Conservation (phyloP, 2,329 filamentous ascomycete genomes). For the Aspergillus terreus region DNA sequence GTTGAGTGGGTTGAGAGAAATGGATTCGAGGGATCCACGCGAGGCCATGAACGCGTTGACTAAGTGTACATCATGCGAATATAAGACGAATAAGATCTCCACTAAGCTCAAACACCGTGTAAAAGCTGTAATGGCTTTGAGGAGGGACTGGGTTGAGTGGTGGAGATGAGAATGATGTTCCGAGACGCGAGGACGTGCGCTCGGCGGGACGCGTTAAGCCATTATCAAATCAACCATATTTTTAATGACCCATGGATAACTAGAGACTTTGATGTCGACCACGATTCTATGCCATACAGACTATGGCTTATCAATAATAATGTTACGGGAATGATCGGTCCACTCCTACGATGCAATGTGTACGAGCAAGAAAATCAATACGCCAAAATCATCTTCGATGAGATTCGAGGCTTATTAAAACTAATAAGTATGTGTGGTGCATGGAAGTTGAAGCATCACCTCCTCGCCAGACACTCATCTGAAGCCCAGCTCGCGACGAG, state of each 20-base stretch:
- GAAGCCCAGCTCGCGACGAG: constrained; percentile 9
- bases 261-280: too few relatives aligned
- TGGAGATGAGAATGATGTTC: constrained; percentile 1
- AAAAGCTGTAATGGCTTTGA: too few relatives aligned
- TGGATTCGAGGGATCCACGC: constrained; percentile 30
- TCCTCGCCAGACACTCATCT: constrained; percentile 11
- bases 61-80: constrained; percentile 13
- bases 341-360: too few relatives aligned
- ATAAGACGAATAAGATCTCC: background rate
- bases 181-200: background rate
- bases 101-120: too few relatives aligned
- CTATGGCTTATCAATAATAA: too few relatives aligned
- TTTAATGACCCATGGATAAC: too few relatives aligned
- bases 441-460: constrained; percentile 2
- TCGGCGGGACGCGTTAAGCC: constrained; percentile 1
- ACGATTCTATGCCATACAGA: too few relatives aligned
- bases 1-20: constrained; percentile 30
- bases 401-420: too few relatives aligned
- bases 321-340: too few relatives aligned
- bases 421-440: background rate
- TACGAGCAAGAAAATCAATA: background rate
- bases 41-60: constrained; percentile 35
- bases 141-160: too few relatives aligned
- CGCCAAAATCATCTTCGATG: background rate
- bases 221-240: too few relatives aligned